Conservation (phyloP, 148 eudicot genomes). For the Rhododendron griersonianum region DNA sequence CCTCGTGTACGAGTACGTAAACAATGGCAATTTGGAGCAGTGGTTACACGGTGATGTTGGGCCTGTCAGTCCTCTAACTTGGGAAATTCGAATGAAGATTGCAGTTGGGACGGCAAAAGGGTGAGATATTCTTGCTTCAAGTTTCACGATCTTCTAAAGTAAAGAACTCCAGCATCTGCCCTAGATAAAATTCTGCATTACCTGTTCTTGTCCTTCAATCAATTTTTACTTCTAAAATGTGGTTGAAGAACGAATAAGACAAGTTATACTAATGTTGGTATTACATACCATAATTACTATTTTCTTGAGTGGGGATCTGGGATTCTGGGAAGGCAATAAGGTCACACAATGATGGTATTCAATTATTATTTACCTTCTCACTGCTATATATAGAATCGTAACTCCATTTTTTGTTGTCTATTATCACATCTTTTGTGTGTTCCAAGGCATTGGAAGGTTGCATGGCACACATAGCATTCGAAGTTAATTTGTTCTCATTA, state of each 20-base stretch:
- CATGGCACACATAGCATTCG: neutral
- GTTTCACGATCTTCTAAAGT: neutral
- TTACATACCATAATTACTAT: neutral
- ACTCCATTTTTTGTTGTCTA: neutral
- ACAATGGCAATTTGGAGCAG: constrained; percentile 94
- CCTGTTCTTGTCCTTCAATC: neutral
- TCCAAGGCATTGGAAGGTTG: neutral
- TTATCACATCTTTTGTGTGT: neutral
- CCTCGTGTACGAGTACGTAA: constrained; percentile 84
- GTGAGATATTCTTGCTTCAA: constrained; percentile 29
- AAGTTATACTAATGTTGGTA: neutral
- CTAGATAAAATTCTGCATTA: neutral
- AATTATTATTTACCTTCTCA: neutral
- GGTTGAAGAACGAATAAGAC: neutral
- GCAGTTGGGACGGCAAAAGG: constrained; percentile 95
- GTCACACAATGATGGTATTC: neutral
- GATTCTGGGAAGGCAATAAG: neutral
- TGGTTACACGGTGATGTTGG: constrained; percentile 97
- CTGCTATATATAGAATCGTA: neutral
- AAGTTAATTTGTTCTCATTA: neutral
- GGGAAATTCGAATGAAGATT: constrained; percentile 82
- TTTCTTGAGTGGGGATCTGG: neutral
- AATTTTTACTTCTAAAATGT: neutral
- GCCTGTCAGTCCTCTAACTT: constrained; percentile 72
- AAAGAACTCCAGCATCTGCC: neutral